A percentile compares a stretch with the other conserved stretches of the same genome.
These are phyloP conservation scores for Candida fluviatilis DNA, from an alignment of 805 yeast genomes.

Conservation along the genomic window DNA sequence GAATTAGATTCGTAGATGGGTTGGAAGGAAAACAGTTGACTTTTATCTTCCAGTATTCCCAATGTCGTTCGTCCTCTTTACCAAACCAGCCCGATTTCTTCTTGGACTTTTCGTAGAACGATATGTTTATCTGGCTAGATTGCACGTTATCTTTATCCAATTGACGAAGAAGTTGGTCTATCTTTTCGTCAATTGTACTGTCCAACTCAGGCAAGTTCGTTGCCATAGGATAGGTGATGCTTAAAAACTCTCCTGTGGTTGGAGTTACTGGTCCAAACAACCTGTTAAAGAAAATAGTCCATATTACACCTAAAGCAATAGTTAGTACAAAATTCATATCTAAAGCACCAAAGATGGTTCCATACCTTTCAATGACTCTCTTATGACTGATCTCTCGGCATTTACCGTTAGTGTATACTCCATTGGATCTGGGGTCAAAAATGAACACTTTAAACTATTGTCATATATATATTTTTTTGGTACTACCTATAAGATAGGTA, in stretches of 20 bases:
- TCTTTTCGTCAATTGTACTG: slow-evolving; percentile 31
- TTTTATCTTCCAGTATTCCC: slow-evolving; percentile 71
- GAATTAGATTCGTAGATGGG: slow-evolving; percentile 14
- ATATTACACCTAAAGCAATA: slow-evolving; percentile 47
- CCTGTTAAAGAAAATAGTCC: slow-evolving; percentile 66
- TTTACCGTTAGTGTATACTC: slow-evolving; percentile 45
- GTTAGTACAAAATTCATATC: slow-evolving; percentile 8
- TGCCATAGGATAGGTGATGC: slow-evolving; percentile 55
- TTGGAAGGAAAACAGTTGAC: slow-evolving; percentile 40
- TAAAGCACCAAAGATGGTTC: slow-evolving; percentile 5
- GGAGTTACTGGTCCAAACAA: slow-evolving; percentile 64
- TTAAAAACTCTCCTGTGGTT: slow-evolving; percentile 49
- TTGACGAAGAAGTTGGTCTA: slow-evolving; percentile 27
- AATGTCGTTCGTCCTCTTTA: slow-evolving; percentile 28
- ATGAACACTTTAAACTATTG: too few relatives aligned
- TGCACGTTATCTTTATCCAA: slow-evolving; percentile 14
- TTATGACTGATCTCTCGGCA: slow-evolving; percentile 49
- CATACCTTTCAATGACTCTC: slow-evolving; percentile 54
- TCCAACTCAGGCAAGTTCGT: slow-evolving; percentile 48
- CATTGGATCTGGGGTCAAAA: slow-evolving; percentile 32
- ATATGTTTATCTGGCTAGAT: slow-evolving; percentile 31
- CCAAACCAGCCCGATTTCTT: slow-evolving; percentile 58
- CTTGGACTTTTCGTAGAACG: slow-evolving; percentile 34
- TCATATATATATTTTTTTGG: too few relatives aligned
- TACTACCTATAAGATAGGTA: too few relatives aligned